Base-by-base conservation (phyloP, 306 rosid genomes). In the Lithocarpus polystachyus region DNA sequence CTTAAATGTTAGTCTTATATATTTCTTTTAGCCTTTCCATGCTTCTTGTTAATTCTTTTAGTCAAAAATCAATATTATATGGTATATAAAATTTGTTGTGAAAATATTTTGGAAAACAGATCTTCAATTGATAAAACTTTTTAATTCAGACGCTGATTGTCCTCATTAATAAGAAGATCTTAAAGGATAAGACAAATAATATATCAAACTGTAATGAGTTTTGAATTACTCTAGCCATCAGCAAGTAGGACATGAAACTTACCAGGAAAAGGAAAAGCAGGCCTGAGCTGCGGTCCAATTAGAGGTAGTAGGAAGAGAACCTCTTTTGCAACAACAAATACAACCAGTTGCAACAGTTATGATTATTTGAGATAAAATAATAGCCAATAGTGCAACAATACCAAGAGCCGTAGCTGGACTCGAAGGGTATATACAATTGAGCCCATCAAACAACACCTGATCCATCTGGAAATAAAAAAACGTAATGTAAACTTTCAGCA, bases 241-340 rank as follows among this genome's bases (percentile, higher is more conserved):
- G 45, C 80, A 55, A 29, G 53, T 20, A 29, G 24, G 45, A 40
- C 8, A 40, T 40, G 71, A 56, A 31, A 76, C 73, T 77, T 91
- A 95, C 99, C 99, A 92, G 70, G 96, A 92, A 65, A 90, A 29
- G 81, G 84, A 86, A 74, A 85, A 92, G 95, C 92, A 88, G 81
- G 84, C 53, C 65, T 89, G 71, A 3, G 93, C 91, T 48, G 88
- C 54, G 2, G 78, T 85, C 95, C 94, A 86, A 62, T 79, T 88
- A 56, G 89, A 76, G 84, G 79, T 77, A 6, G 91, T 68, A 71
- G 85, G 84, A 4, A n/a, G 89, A 62, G 89, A 77, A 77, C 31
- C 84, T 75, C 75, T 86, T 71, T 70, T 78, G 88, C 97, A 95
- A 77, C 97, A 95, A 79, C 99, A 95, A 77, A 90, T 67, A 69